Percentiles rank a stretch among this genome's conserved stretches.
Conservation (phyloP, 148 eudicot species). For the Diospyros lotus region DNA sequence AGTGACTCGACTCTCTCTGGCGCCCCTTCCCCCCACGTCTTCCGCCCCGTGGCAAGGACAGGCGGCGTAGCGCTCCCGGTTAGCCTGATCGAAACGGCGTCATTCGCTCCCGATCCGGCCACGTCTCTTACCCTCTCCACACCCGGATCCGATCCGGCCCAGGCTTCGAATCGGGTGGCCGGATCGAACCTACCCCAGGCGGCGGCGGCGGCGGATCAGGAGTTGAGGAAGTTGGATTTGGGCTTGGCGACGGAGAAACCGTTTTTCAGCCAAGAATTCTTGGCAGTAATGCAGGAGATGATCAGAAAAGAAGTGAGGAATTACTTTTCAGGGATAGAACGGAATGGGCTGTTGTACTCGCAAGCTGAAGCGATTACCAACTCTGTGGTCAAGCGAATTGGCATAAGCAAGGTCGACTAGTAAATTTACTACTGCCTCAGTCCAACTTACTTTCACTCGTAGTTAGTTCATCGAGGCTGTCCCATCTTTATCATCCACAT, state of each 20-base stretch:
- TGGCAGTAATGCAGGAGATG: conserved; percentile 59
- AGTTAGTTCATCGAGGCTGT: no score
- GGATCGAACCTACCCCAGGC: conserved; percentile 2
- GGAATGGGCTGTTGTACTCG: conserved; percentile 24
- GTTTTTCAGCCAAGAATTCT: conserved; percentile 42
- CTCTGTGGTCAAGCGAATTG: no score
- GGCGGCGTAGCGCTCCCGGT: conserved; percentile 18
- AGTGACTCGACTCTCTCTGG: conserved; percentile 32
- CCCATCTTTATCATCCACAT: no score
- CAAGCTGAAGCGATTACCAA: conserved; percentile 16
- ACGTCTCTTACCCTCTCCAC: conserved; percentile 41
- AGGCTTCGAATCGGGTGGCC: neutral
- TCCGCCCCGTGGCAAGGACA: conserved; percentile 28
- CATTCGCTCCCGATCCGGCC: conserved; percentile 23
- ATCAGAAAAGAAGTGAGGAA: conserved; percentile 48
- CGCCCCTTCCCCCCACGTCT: conserved; percentile 15
- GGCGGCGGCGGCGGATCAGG: no score
- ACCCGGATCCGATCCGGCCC: conserved; percentile 34
- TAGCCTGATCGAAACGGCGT: conserved; percentile 12
- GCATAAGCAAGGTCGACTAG: conserved; percentile 27
- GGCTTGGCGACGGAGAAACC: conserved; percentile 20
- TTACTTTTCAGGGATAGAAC: conserved; percentile 42
- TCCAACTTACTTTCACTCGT: no score
- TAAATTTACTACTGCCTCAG: no score
- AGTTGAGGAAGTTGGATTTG: no score